phyloP scores from a whole-genome alignment of 2,329 filamentous ascomycete species.

The Claviceps pazoutovae region DNA sequence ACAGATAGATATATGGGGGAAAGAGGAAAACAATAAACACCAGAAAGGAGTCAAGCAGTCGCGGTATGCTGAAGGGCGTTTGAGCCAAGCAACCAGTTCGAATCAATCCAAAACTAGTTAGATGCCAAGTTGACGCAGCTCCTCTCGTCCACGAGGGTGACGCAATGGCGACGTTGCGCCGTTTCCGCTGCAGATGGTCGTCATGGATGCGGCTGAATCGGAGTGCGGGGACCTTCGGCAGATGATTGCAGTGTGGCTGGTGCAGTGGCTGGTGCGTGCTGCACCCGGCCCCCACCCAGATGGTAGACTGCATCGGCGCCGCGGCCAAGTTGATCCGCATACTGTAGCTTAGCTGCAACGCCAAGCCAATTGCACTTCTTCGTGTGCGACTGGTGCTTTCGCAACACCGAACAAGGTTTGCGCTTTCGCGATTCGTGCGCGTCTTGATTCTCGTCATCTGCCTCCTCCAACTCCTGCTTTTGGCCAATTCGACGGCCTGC shows the following conservation, averaged over 20 bases:
- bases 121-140: background rate
- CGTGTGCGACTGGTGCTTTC: background rate
- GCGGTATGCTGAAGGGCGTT: background rate
- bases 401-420: background rate
- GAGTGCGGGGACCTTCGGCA: background rate
- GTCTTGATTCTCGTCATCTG: background rate
- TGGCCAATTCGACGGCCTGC: background rate
- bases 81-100: background rate
- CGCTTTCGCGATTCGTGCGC: background rate
- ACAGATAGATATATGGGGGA: background rate
- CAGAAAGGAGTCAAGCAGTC: background rate
- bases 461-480: background rate
- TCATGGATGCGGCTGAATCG: background rate
- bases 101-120: too few relatives aligned
- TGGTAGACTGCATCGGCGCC: background rate
- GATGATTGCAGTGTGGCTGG: too few relatives aligned
- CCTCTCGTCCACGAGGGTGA: constrained; percentile 4
- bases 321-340: background rate
- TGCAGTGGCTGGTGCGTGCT: too few relatives aligned
- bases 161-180: constrained; percentile 6
- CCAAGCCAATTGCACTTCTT: too few relatives aligned
- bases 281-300: too few relatives aligned
- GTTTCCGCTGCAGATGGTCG: background rate
- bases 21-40: background rate
- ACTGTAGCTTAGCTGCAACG: background rate